Evolutionary conservation across 768 basidiomycete species (phyloP).

Genomic region (Tricholoma sp.): DNA sequence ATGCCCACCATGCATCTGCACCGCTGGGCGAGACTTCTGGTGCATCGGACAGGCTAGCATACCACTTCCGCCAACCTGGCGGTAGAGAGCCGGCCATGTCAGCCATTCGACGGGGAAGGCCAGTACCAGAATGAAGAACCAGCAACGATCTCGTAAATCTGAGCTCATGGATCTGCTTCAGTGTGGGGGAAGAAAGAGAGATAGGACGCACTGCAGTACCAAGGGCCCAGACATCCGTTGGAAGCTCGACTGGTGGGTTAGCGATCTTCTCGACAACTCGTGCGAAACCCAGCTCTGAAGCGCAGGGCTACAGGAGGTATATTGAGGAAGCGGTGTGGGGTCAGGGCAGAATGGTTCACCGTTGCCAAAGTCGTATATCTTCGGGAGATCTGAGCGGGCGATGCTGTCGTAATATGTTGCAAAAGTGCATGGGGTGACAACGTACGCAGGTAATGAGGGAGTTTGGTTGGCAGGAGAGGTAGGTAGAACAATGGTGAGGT

Average conservation of each 20-base stretch:
- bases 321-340: background rate
- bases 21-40: slow-evolving; percentile 2
- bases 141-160: slow-evolving; percentile 4
- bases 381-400: background rate
- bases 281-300: slow-evolving; percentile 4
- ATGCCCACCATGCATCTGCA: slow-evolving; percentile 3
- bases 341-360: background rate
- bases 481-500: slow-evolving; percentile 2
- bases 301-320: background rate
- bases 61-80: slow-evolving; percentile 5
- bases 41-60: slow-evolving; percentile 2
- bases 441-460: background rate
- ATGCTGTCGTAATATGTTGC: background rate
- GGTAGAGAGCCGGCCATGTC: slow-evolving; percentile 1
- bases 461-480: background rate
- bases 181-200: background rate
- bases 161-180: background rate
- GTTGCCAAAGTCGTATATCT: background rate
- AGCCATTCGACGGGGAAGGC: slow-evolving; percentile 2
- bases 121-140: background rate
- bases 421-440: background rate
- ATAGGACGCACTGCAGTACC: slow-evolving; percentile 4
- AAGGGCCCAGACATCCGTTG: slow-evolving; percentile 5
- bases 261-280: slow-evolving; percentile 4
- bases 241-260: slow-evolving; percentile 3